Base-by-base conservation (phyloP, 2,329 filamentous ascomycete genomes). In the Graphiopsis chlorocephala region DNA sequence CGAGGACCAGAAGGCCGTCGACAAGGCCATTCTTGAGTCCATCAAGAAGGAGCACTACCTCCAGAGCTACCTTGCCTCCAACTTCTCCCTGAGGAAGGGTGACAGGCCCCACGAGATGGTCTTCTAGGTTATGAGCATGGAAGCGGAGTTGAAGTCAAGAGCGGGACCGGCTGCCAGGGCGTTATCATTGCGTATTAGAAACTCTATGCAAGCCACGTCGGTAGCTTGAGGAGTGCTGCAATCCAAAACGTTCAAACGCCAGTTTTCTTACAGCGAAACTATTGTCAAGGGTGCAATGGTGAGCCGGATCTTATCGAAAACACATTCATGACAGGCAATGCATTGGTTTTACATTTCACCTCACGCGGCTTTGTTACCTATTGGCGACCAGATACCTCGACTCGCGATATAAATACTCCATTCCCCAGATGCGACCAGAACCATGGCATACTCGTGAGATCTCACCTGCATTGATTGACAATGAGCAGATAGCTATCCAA, bases 101-200 rank as follows among this genome's bases (percentile, higher is more conserved):
- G 94, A 99, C 88, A 93, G 94, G 90, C 95, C 95, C 84, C 95
- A 99, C 86, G 92, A 96, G 89, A 98, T 99, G 95, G 91, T 92
- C 85, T 99, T 94, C 89, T 99, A 97, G 84, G 88, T 64, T 62
- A 62, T 42, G 59, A 62, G 48, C 59, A 62, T 62, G 59, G 59
- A 62, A 62, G 59, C 59, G 59, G 59, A 53, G 59, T 62, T 35
- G 59, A 53, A 53, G 59, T 62, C 47, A 62, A 62, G 59, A 53
- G 59, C 59, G 59, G 59, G 47, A 62, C 59, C 33, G 59, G 59
- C 59, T 62, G 59, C 33, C 48, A 62, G 59, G 59, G 47, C 59
- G 59, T 62, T 62, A 62, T 62, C 59, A 62, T 62, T 62, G 59
- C 59, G 59, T 62, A 62, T 62, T 62, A 62, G 59, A 62, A 53